These are phyloP conservation scores for Geranium rotundifolium DNA, from an alignment of 345 rosid genomes.

Conservation along the genomic window DNA sequence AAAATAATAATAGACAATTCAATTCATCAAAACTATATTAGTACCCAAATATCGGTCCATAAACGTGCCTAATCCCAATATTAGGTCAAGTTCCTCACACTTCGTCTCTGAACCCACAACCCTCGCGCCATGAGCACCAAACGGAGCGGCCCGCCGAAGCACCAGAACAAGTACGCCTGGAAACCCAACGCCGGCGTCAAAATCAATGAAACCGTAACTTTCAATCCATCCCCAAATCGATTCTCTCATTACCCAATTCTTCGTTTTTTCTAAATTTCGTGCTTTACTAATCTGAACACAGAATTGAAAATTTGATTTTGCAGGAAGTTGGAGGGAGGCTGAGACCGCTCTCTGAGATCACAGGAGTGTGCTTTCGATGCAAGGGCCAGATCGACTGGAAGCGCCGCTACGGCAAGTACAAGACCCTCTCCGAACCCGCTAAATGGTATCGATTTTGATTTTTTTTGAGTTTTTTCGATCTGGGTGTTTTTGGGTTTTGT, in stretches of 20 bases:
- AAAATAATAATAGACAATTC: too few relatives aligned
- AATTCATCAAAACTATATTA: too few relatives aligned
- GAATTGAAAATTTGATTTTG: background rate
- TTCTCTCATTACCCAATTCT: too few relatives aligned
- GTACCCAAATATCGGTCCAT: too few relatives aligned
- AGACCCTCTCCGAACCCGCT: conserved; percentile 60
- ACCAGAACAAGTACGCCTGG: conserved; percentile 75
- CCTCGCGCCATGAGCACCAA: too few relatives aligned
- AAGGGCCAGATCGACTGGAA: conserved; percentile 94
- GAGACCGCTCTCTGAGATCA: conserved; percentile 61
- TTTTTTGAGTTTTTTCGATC: background rate
- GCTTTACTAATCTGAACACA: too few relatives aligned
- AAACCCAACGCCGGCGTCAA: conserved; percentile 79
- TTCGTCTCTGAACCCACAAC: too few relatives aligned
- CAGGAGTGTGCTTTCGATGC: conserved; percentile 82
- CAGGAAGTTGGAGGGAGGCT: conserved; percentile 70
- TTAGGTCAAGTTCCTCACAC: too few relatives aligned
- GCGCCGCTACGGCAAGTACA: conserved; percentile 88
- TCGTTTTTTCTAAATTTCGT: background rate
- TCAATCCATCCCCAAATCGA: too few relatives aligned
- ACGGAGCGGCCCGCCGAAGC: conserved; percentile 65
- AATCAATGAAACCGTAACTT: conserved; percentile 66
- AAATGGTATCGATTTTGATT: conserved; percentile 42
- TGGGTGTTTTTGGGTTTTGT: background rate
- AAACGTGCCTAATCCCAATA: too few relatives aligned